Base-by-base conservation (phyloP, 305 asterid species). In the Solanum aculeatissimum region DNA sequence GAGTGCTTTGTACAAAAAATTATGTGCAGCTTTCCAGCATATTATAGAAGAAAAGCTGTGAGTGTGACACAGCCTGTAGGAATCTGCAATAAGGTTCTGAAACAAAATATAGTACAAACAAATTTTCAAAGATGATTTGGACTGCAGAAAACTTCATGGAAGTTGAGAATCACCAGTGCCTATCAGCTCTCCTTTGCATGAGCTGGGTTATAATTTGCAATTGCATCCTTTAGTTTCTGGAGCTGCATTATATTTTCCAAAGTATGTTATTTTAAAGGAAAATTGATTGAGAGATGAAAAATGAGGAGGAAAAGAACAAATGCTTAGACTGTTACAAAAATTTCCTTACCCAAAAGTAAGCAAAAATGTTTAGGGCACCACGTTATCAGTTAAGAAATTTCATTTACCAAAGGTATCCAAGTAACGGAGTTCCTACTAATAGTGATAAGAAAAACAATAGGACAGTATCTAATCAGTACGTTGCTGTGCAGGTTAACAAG, bases 141-240 rank as follows among this genome's bases (percentile, higher is more conserved):
- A 79, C 13, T 58, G 45, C 84, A 53, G 47, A 84, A 62, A 58
- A 82, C 55, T 77, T 83, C 70, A 83, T 35, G 43, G 11, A 71
- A 84, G 58, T 84, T 54, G 69, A 84, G 80, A 78, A 80, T 80
- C 90, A 57, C 43, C 83, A n/a, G 42, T 77, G 85, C 81, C 83
- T 18, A 68, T 78, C 63, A 16, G 47, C 38, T 65, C 85, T 80
- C 84, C n/a, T 70, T 69, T 29, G 85, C 83, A 63, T 66, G 21
- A 71, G 84, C 45, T 15, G 83, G 66, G 25, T 80, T 84, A 74
- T 83, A 63, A 42, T 83, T 65, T 55, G 82, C 86, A 80, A 92
- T 92, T 72, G 93, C 92, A 81, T 91, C 93, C 90, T 83, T 92
- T 60, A 92, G 68, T 83, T 91, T 92, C 92, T 90, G 91, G 81